phyloP scores from a whole-genome alignment of 108 stramenopile species.

The Discostella pseudostelligera region DNA sequence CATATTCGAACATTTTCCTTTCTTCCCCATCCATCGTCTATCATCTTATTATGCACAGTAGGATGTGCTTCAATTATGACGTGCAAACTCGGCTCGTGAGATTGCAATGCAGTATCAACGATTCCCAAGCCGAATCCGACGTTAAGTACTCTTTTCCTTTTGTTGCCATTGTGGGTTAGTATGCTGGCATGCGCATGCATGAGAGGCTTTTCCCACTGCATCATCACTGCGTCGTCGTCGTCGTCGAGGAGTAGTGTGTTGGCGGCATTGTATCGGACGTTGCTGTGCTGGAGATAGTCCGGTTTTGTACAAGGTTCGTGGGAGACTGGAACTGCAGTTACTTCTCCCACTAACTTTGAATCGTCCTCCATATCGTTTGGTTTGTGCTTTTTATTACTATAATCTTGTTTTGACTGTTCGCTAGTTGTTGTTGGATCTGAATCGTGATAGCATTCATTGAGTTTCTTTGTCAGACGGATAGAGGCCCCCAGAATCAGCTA shows the following conservation, averaged over 20 bases:
- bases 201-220: slow-evolving; percentile 95
- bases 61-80: slow-evolving; percentile 92
- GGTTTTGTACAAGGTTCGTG: slow-evolving; percentile 80
- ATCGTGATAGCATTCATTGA: no score
- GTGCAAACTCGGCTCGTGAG: slow-evolving; percentile 59
- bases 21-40: slow-evolving; percentile 77
- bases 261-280: slow-evolving; percentile 61
- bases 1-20: slow-evolving; percentile 73
- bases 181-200: slow-evolving; percentile 91
- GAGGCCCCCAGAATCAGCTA: slow-evolving; percentile 72
- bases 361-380: slow-evolving; percentile 1
- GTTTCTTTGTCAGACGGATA: slow-evolving; percentile 42
- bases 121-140: slow-evolving; percentile 95
- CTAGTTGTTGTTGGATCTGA: no score
- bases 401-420: no score
- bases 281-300: slow-evolving; percentile 66
- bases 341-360: neutral
- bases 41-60: slow-evolving; percentile 79
- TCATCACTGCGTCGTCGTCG: slow-evolving; percentile 94
- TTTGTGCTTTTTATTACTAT: no score
- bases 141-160: slow-evolving; percentile 71
- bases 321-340: slow-evolving; percentile 29
- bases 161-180: slow-evolving; percentile 29
- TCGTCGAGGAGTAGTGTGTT: slow-evolving; percentile 62
- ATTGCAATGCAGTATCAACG: slow-evolving; percentile 81